These are phyloP conservation scores for Rhypophila decipiens DNA, from an alignment of 495 filamentous ascomycete genomes.

Conservation along the genomic window DNA sequence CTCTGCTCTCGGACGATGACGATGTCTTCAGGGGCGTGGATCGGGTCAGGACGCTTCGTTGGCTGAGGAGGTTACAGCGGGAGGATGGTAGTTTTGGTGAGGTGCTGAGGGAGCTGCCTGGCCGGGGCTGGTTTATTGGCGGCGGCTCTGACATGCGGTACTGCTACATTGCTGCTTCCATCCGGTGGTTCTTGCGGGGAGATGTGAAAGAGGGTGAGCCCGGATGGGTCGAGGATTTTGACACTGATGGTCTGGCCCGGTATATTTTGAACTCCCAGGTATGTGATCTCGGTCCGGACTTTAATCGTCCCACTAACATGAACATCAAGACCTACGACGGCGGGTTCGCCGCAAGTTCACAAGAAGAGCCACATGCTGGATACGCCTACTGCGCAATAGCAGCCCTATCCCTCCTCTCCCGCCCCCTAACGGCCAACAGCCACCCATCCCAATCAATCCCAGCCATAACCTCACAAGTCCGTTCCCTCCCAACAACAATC, in stretches of 20 bases:
- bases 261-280: conserved; percentile 58
- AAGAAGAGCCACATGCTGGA: conserved; percentile 86
- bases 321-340: conserved; percentile 75
- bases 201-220: conserved; percentile 44
- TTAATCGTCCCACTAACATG: not conserved
- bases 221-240: conserved; percentile 59
- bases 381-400: conserved; percentile 80
- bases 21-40: conserved; percentile 50
- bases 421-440: conserved; percentile 28
- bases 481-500: conserved; percentile 24
- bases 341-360: conserved; percentile 73
- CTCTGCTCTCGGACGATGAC: conserved; percentile 61
- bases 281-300: not conserved
- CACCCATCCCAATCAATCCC: too few species aligned
- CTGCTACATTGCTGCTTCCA: conserved; percentile 72
- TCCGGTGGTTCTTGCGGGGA: conserved; percentile 76
- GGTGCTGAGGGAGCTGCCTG: conserved; percentile 47
- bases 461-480: too few species aligned
- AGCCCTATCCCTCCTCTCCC: conserved; percentile 64
- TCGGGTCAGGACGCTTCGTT: conserved; percentile 58
- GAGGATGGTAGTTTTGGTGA: conserved; percentile 90
- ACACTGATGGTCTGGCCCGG: conserved; percentile 59
- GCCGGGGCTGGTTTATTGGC: conserved; percentile 47
- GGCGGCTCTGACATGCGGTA: conserved; percentile 82
- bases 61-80: conserved; percentile 74